Evolutionary conservation across 345 rosid species (phyloP).

Genomic region (Ceriops decandra): DNA sequence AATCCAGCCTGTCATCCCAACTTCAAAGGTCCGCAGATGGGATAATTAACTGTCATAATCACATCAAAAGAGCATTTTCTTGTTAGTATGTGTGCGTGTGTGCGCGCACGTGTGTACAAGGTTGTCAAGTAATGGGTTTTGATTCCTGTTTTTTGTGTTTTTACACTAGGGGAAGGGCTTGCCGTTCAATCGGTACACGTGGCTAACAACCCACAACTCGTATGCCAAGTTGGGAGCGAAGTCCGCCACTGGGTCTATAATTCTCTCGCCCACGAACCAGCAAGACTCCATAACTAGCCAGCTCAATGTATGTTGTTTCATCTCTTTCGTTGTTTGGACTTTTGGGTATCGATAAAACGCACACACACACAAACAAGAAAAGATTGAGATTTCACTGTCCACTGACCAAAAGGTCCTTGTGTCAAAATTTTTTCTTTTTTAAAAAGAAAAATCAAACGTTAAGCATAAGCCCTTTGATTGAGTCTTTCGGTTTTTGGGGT

Average conservation of each 20-base stretch:
- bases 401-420: no score
- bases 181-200: slow-evolving; percentile 56
- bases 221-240: slow-evolving; percentile 44
- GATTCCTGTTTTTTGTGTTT: not conserved
- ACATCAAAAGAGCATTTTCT: not conserved
- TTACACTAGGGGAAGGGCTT: slow-evolving; percentile 23
- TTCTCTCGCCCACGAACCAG: slow-evolving; percentile 32
- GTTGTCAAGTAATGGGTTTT: not conserved
- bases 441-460: no score
- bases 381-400: no score
- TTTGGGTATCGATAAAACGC: not conserved
- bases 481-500: no score
- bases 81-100: not conserved
- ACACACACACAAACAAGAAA: no score
- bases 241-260: slow-evolving; percentile 19
- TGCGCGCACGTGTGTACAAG: not conserved
- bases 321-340: not conserved
- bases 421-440: no score
- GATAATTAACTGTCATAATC: not conserved
- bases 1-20: slow-evolving; percentile 27
- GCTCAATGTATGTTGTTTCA: slow-evolving; percentile 24
- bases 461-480: no score
- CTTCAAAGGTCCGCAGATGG: slow-evolving; percentile 19
- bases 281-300: slow-evolving; percentile 31
- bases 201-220: slow-evolving; percentile 59